phyloP scores from a whole-genome alignment of 352 stramenopile genomes.

The Ochromonadaceae sp. region DNA sequence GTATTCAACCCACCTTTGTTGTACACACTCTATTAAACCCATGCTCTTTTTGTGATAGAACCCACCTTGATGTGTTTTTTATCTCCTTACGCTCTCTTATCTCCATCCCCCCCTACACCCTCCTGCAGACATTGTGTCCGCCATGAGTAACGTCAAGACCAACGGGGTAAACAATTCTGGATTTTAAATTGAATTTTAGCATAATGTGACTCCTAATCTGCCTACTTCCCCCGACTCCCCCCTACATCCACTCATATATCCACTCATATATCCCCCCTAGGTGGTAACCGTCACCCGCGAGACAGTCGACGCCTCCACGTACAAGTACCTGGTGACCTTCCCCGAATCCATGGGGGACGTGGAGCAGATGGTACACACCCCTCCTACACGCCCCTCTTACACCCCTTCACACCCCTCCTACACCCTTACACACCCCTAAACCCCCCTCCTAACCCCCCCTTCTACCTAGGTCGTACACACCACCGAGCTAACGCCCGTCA shows the following conservation, averaged over 20 bases:
- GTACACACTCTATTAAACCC: too few species aligned
- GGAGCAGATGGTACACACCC: slow-evolving; percentile 42
- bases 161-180: not conserved
- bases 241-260: slow-evolving; percentile 4
- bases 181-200: slow-evolving; percentile 13
- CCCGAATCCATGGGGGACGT: slow-evolving; percentile 43
- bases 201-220: slow-evolving; percentile 16
- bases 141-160: slow-evolving; percentile 18
- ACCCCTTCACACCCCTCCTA: slow-evolving; percentile 7
- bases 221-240: slow-evolving; percentile 9
- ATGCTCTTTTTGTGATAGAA: too few species aligned
- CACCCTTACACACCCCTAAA: too few species aligned
- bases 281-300: slow-evolving; percentile 23
- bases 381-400: slow-evolving; percentile 13
- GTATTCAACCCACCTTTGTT: too few species aligned
- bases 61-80: not conserved
- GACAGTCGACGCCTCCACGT: slow-evolving; percentile 34
- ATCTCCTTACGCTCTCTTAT: too few species aligned
- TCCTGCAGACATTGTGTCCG: slow-evolving; percentile 25
- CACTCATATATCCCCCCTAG: slow-evolving; percentile 15
- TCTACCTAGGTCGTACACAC: slow-evolving; percentile 32
- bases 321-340: slow-evolving; percentile 49
- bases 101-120: too few species aligned
- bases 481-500: slow-evolving; percentile 26
- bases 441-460: not conserved